Evolutionary conservation across 257 asterid species (phyloP).

Genomic region (Gardenia jasminoides): DNA sequence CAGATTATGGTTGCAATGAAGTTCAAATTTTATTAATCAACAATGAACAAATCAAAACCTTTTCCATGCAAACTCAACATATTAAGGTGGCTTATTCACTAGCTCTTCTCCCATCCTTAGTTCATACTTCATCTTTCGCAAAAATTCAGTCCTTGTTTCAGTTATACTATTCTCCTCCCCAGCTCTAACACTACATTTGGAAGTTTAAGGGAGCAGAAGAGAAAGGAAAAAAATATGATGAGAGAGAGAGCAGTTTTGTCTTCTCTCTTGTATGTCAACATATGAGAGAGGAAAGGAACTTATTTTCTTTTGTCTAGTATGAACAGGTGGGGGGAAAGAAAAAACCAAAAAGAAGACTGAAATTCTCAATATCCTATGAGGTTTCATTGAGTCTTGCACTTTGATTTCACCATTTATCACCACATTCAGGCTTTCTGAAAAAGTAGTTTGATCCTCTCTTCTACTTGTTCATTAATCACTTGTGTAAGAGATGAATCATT

Average conservation of each 20-base stretch:
- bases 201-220: background rate
- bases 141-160: background rate
- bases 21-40: background rate
- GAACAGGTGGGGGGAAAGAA: background rate
- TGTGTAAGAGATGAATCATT: too few relatives aligned
- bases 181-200: background rate
- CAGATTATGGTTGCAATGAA: background rate
- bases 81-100: background rate
- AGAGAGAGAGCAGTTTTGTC: background rate
- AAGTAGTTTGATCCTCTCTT: too few relatives aligned
- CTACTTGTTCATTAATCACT: too few relatives aligned
- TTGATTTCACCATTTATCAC: background rate
- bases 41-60: background rate
- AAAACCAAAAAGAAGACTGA: background rate
- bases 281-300: background rate
- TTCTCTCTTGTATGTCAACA: background rate
- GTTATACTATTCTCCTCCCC: background rate
- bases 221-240: too few relatives aligned
- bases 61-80: background rate
- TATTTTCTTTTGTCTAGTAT: background rate
- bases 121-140: background rate
- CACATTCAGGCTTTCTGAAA: background rate
- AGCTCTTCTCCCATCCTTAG: background rate
- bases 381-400: background rate
- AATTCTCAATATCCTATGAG: background rate